Percentiles rank a stretch among this genome's conserved stretches.
Evolutionary conservation across 2,329 filamentous ascomycete genomes (phyloP).

Genomic region (Trichoderma sp.): DNA sequence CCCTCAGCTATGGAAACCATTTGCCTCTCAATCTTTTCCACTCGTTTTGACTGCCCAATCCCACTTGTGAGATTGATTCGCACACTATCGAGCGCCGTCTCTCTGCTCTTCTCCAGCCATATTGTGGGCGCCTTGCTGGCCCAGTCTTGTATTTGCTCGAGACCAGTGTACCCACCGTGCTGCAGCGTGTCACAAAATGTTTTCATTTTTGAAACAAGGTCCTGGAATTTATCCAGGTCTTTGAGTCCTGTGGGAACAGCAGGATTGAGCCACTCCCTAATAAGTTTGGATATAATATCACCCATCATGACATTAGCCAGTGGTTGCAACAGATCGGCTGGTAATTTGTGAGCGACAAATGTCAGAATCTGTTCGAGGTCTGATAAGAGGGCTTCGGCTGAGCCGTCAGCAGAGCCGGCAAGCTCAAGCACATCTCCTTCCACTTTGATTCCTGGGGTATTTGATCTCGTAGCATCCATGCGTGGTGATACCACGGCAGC

Average conservation of each 20-base stretch:
- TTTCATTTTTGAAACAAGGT: conserved; percentile 61
- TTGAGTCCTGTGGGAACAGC: conserved; percentile 72
- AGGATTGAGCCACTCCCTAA: conserved; percentile 70
- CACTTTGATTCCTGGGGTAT: conserved; percentile 40
- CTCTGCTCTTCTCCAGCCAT: conserved; percentile 83
- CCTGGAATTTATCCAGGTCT: conserved; percentile 69
- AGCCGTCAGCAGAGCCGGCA: conserved; percentile 42
- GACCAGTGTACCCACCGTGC: conserved; percentile 59
- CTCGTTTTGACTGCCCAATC: conserved; percentile 63
- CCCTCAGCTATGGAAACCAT: conserved; percentile 67
- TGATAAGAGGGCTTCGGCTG: conserved; percentile 49
- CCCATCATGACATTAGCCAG: conserved; percentile 71
- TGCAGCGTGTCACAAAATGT: conserved; percentile 64
- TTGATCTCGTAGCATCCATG: conserved; percentile 42
- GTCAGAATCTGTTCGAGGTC: conserved; percentile 52
- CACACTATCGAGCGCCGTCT: conserved; percentile 72
- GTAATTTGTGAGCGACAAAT: conserved; percentile 53
- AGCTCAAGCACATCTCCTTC: conserved; percentile 44
- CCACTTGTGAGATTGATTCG: conserved; percentile 66
- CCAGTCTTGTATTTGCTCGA: conserved; percentile 71
- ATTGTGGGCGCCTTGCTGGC: conserved; percentile 73
- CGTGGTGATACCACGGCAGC: conserved; percentile 59
- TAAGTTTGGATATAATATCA: conserved; percentile 63
- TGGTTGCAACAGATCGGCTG: conserved; percentile 52
- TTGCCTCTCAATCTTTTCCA: conserved; percentile 83